Evolutionary conservation across 768 basidiomycete genomes (phyloP).

Genomic region (Lactifluus piperatus): DNA sequence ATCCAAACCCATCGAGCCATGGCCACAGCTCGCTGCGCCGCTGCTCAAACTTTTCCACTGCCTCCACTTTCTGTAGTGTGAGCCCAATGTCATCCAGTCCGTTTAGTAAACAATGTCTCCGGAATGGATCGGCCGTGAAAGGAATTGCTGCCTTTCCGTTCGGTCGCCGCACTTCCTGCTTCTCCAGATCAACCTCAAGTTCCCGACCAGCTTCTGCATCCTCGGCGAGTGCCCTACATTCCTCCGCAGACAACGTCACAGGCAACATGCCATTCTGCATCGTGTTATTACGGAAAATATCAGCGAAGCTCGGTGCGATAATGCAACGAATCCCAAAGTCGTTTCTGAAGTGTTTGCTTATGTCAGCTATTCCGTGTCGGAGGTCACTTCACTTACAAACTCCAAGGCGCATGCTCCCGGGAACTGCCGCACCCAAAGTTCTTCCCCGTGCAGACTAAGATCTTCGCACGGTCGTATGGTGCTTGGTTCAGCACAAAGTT

Average conservation of each 20-base stretch:
- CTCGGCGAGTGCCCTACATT: constrained; percentile 40
- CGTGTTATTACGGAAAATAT: constrained; percentile 55
- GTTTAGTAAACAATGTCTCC: constrained; percentile 88
- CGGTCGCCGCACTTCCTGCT: constrained; percentile 43
- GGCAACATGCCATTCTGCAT: constrained; percentile 63
- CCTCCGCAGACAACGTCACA: constrained; percentile 38
- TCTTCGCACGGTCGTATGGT: constrained; percentile 43
- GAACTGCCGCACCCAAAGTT: constrained; percentile 61
- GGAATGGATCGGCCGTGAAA: constrained; percentile 85
- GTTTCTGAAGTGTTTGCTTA: constrained; percentile 26
- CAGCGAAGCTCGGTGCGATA: constrained; percentile 53
- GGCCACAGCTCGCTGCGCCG: constrained; percentile 76
- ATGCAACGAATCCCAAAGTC: constrained; percentile 59
- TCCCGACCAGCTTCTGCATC: constrained; percentile 44
- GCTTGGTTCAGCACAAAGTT: constrained; percentile 56
- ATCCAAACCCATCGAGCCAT: constrained; percentile 95
- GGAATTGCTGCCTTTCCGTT: constrained; percentile 65
- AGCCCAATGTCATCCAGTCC: constrained; percentile 95
- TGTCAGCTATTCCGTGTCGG: background rate
- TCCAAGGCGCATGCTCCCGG: constrained; percentile 56
- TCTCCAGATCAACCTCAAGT: constrained; percentile 54
- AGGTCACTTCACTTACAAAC: constrained; percentile 29
- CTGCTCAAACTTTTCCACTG: constrained; percentile 76
- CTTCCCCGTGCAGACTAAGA: constrained; percentile 48
- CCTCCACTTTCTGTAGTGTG: constrained; percentile 70